These are phyloP conservation scores for Beauveria medogensis DNA, from an alignment of 2,329 filamentous ascomycete genomes.

Conservation along the genomic window DNA sequence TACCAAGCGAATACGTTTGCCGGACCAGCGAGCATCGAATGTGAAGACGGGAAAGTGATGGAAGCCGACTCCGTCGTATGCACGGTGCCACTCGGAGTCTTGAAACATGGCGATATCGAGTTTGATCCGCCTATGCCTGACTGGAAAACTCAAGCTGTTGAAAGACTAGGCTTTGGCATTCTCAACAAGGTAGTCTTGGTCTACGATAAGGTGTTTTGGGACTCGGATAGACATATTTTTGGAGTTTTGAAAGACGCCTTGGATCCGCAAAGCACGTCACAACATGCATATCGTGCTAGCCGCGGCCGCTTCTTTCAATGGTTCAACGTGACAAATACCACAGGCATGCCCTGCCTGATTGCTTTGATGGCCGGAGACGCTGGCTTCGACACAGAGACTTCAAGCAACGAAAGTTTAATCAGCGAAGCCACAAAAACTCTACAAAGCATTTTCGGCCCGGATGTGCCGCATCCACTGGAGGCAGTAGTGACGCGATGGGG, in stretches of 20 bases:
- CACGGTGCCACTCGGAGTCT: slow-evolving; percentile 80
- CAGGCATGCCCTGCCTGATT: slow-evolving; percentile 78
- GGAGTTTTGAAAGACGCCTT: slow-evolving; percentile 74
- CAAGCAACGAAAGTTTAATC: slow-evolving; percentile 67
- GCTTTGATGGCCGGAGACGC: slow-evolving; percentile 95
- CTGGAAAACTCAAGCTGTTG: slow-evolving; percentile 76
- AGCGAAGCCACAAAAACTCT: slow-evolving; percentile 73
- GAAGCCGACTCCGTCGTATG: slow-evolving; percentile 88
- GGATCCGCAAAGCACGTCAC: slow-evolving; percentile 61
- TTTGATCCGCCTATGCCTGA: slow-evolving; percentile 86
- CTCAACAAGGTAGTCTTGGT: slow-evolving; percentile 94
- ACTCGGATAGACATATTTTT: slow-evolving; percentile 83
- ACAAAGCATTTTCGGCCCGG: slow-evolving; percentile 61
- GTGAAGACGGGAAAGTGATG: slow-evolving; percentile 66
- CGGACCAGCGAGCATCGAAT: slow-evolving; percentile 56
- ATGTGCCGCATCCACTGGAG: slow-evolving; percentile 72
- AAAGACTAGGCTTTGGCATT: slow-evolving; percentile 81
- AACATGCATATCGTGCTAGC: slow-evolving; percentile 68
- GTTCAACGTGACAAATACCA: slow-evolving; percentile 90
- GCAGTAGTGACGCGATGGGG: slow-evolving; percentile 89
- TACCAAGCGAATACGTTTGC: slow-evolving; percentile 45
- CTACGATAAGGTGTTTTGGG: slow-evolving; percentile 87
- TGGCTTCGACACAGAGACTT: slow-evolving; percentile 76
- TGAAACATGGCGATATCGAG: slow-evolving; percentile 74
- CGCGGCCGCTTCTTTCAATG: slow-evolving; percentile 95